A percentile compares a stretch with the other conserved stretches of the same genome.
phyloP scores from a whole-genome alignment of 2,329 filamentous ascomycete species.

The Arthroderma sp. region DNA sequence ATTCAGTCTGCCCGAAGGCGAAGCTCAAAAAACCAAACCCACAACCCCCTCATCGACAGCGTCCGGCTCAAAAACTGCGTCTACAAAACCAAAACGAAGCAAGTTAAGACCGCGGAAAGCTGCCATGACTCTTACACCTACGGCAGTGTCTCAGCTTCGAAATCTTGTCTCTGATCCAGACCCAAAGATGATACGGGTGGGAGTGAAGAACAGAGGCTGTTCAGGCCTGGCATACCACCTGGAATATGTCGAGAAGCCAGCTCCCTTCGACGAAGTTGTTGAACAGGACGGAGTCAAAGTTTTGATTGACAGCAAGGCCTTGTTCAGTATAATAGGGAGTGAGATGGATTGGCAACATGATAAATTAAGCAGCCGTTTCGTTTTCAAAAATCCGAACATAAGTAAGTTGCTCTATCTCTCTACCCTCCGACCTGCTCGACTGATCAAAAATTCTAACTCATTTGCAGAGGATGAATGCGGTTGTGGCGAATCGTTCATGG shows the following conservation, averaged over 20 bases:
- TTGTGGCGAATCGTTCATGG: constrained; percentile 93
- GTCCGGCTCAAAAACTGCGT: constrained; percentile 20
- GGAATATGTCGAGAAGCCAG: constrained; percentile 87
- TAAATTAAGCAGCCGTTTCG: constrained; percentile 79
- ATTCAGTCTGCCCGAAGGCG: constrained; percentile 45
- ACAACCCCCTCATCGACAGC: constrained; percentile 18
- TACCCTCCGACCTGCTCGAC: neutral
- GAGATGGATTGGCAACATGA: constrained; percentile 99
- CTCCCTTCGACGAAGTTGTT: constrained; percentile 76
- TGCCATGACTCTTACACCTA: constrained; percentile 70
- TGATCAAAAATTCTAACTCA: constrained; percentile 14
- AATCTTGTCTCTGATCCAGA: constrained; percentile 69
- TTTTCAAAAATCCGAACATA: constrained; percentile 95
- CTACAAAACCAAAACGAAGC: constrained; percentile 44
- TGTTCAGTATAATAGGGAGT: constrained; percentile 95
- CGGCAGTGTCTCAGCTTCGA: constrained; percentile 66
- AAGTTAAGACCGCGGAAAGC: constrained; percentile 76
- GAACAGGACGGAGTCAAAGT: constrained; percentile 95
- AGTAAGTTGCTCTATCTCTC: constrained; percentile 49
- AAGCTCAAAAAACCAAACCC: constrained; percentile 54
- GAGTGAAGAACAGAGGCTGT: constrained; percentile 86
- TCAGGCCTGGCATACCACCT: constrained; percentile 87
- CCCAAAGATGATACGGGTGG: constrained; percentile 85
- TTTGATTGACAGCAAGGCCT: constrained; percentile 87
- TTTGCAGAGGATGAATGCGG: constrained; percentile 83